phyloP scores from a whole-genome alignment of 2,329 filamentous ascomycete genomes.

The Aspergillus sp. region DNA sequence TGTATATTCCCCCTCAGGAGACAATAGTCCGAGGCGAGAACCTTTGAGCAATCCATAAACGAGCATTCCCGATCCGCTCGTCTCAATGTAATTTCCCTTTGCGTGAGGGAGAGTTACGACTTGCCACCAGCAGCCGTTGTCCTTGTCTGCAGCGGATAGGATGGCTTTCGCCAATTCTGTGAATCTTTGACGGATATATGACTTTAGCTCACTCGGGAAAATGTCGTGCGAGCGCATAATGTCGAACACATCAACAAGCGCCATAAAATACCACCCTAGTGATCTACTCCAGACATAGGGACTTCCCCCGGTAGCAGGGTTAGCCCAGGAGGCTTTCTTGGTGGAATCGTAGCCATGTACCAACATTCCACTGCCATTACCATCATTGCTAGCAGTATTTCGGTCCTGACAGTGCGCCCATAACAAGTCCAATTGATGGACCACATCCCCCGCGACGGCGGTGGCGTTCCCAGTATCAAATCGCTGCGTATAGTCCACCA shows the following conservation, averaged over 20 bases:
- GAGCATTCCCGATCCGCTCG: constrained; percentile 54
- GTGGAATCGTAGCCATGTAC: constrained; percentile 51
- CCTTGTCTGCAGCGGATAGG: constrained; percentile 35
- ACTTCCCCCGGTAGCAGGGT: constrained; percentile 44
- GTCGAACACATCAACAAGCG: constrained; percentile 46
- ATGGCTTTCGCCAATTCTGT: constrained; percentile 38
- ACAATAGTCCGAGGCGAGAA: constrained; percentile 26
- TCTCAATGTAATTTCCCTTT: constrained; percentile 55
- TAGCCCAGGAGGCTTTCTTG: constrained; percentile 47
- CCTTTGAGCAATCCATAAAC: constrained; percentile 48
- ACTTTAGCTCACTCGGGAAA: constrained; percentile 26
- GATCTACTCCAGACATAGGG: constrained; percentile 50
- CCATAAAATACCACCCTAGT: constrained; percentile 50
- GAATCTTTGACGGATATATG: constrained; percentile 35
- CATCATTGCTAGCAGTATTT: constrained; percentile 12
- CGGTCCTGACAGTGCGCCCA: constrained; percentile 37
- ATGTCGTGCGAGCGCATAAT: constrained; percentile 29
- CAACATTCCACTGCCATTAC: constrained; percentile 30
- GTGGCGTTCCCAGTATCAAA: constrained; percentile 28
- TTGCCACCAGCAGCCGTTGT: constrained; percentile 52
- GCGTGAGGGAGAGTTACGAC: constrained; percentile 47
- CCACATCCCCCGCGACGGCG: constrained; percentile 36
- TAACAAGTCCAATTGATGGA: constrained; percentile 43
- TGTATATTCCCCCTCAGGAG: constrained; percentile 26
- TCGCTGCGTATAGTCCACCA: constrained; percentile 27